Conservation (phyloP, 2,329 filamentous ascomycete genomes). For the Ceratocystis alfenasii region DNA sequence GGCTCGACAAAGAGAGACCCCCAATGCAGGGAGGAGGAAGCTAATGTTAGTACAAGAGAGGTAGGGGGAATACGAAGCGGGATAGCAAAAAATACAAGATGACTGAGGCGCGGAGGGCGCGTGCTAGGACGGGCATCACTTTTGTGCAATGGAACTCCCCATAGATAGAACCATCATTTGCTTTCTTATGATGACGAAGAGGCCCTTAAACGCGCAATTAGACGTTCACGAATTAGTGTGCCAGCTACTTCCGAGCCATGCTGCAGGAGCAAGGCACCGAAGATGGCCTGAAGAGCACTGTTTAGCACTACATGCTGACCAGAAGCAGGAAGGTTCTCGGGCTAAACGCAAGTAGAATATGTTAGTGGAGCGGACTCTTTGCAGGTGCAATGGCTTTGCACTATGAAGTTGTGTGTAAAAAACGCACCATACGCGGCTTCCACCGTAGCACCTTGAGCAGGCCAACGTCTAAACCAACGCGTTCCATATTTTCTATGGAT, state of each 20-base stretch:
- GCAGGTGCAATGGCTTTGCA: neutral
- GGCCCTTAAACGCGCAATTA: constrained; percentile 37
- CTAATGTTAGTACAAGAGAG: constrained; percentile 12
- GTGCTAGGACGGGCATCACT: neutral
- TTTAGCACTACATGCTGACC: constrained; percentile 65
- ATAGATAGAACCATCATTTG: neutral
- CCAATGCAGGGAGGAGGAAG: neutral
- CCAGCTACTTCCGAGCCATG: constrained; percentile 69
- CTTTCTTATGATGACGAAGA: constrained; percentile 5
- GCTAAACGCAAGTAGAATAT: constrained; percentile 30
- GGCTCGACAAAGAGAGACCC: neutral
- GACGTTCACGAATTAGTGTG: constrained; percentile 61
- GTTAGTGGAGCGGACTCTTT: constrained; percentile 17
- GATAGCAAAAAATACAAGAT: neutral
- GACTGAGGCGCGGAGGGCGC: neutral
- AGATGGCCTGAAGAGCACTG: constrained; percentile 68
- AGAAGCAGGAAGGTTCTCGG: constrained; percentile 56
- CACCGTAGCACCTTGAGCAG: constrained; percentile 69
- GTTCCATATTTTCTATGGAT: constrained; percentile 52
- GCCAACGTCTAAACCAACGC: constrained; percentile 57
- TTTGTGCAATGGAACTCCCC: neutral
- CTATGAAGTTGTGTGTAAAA: neutral
- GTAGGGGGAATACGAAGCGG: neutral
- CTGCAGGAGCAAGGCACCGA: constrained; percentile 83
- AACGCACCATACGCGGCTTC: constrained; percentile 68